These are phyloP conservation scores for Hemisphaericaspora xylofermentans DNA, from an alignment of 1,139 yeast species.

Conservation along the genomic window DNA sequence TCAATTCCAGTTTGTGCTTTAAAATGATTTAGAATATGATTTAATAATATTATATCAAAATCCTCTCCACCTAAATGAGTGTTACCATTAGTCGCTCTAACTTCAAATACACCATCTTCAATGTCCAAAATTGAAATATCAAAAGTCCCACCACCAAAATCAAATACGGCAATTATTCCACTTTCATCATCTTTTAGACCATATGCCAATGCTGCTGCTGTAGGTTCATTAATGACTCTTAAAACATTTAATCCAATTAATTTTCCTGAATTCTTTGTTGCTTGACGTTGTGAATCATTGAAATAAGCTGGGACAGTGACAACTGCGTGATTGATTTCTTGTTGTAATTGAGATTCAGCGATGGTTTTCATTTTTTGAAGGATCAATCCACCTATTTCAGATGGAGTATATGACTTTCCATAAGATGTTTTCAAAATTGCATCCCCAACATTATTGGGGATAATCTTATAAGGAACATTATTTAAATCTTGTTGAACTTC, in stretches of 20 bases:
- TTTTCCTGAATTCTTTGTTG: slow-evolving; percentile 71
- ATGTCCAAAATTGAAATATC: slow-evolving; percentile 78
- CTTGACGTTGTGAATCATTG: slow-evolving; percentile 76
- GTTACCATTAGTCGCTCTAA: slow-evolving; percentile 79
- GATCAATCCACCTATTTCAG: slow-evolving; percentile 55
- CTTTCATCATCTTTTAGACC: slow-evolving; percentile 60
- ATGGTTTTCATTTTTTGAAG: slow-evolving; percentile 54
- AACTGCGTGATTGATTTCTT: slow-evolving; percentile 57
- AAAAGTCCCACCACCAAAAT: slow-evolving; percentile 83
- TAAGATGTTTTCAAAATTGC: slow-evolving; percentile 53
- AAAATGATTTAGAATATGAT: slow-evolving; percentile 52
- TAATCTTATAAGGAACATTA: slow-evolving; percentile 55
- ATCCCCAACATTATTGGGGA: slow-evolving; percentile 52
- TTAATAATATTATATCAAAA: slow-evolving; percentile 62
- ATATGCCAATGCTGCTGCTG: slow-evolving; percentile 81
- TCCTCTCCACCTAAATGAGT: slow-evolving; percentile 86
- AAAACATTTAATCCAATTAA: slow-evolving; percentile 65
- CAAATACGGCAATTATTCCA: slow-evolving; percentile 73
- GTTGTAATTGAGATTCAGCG: slow-evolving; percentile 48
- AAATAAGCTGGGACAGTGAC: slow-evolving; percentile 82
- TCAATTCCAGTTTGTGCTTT: slow-evolving; percentile 43
- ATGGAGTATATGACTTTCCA: slow-evolving; percentile 47
- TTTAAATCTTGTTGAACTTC: slow-evolving; percentile 64
- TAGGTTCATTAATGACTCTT: slow-evolving; percentile 75
- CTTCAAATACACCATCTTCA: slow-evolving; percentile 81